phyloP scores from a whole-genome alignment of 2,329 filamentous ascomycete species.

The Pseudopithomyces chartarum region DNA sequence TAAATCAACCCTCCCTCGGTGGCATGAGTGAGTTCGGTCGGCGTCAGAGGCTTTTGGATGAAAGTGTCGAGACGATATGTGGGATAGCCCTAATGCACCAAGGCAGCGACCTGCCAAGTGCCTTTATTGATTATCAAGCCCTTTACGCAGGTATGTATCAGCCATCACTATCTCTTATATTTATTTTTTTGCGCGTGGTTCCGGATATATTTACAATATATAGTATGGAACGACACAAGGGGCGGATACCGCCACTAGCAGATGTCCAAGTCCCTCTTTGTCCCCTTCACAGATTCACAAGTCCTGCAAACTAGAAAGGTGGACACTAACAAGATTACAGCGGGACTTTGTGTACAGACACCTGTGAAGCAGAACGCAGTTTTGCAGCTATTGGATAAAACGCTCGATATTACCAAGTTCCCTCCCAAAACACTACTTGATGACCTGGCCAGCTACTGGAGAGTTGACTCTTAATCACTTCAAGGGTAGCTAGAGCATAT shows the following conservation, averaged over 20 bases:
- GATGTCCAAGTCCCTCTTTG: background rate
- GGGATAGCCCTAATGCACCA: conserved; percentile 54
- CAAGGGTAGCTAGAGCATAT: too few relatives aligned
- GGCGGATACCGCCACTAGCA: too few relatives aligned
- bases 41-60: conserved; percentile 51
- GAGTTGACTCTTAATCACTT: conserved; percentile 18
- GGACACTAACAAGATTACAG: conserved; percentile 16
- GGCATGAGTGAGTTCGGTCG: conserved; percentile 56
- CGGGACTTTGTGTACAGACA: conserved; percentile 37
- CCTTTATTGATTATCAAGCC: conserved; percentile 34
- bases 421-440: conserved; percentile 34
- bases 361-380: conserved; percentile 32
- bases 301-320: background rate
- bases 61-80: conserved; percentile 56
- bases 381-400: conserved; percentile 32
- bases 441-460: conserved; percentile 37
- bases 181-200: background rate
- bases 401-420: conserved; percentile 34
- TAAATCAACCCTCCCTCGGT: conserved; percentile 58
- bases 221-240: too few relatives aligned
- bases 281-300: background rate
- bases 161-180: background rate
- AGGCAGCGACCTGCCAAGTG: conserved; percentile 29
- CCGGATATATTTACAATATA: too few relatives aligned
- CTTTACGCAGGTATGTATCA: conserved; percentile 36